These are phyloP conservation scores for Codiaeum variegatum DNA, from an alignment of 441 rosid genomes.

Conservation along the genomic window DNA sequence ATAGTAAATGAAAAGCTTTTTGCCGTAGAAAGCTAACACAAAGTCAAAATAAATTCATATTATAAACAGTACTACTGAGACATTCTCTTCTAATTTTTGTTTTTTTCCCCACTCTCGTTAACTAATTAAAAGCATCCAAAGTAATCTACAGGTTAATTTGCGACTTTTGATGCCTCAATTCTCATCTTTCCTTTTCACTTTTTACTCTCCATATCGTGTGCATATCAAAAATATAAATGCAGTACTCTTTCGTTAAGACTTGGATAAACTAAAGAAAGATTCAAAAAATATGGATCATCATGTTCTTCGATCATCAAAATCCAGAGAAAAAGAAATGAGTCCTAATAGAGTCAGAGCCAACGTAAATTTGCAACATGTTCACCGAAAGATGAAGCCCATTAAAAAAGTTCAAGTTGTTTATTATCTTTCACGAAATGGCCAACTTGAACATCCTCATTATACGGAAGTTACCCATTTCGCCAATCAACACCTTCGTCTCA, in stretches of 20 bases:
- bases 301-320: slow-evolving; percentile 27
- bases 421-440: slow-evolving; percentile 83
- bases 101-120: too few relatives aligned
- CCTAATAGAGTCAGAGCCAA: slow-evolving; percentile 45
- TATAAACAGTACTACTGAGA: slow-evolving; percentile 6
- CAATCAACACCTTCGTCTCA: slow-evolving; percentile 72
- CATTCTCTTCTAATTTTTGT: slow-evolving; percentile 9
- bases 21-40: background rate
- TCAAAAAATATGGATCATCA: slow-evolving; percentile 20
- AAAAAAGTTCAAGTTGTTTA: slow-evolving; percentile 72
- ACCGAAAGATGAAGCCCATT: slow-evolving; percentile 31
- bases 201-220: background rate
- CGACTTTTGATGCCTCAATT: slow-evolving; percentile 1
- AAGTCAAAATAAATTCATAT: slow-evolving; percentile 16
- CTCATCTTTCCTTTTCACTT: slow-evolving; percentile 8
- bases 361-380: slow-evolving; percentile 19
- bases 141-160: background rate
- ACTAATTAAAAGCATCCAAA: slow-evolving; percentile 16
- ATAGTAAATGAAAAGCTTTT: background rate
- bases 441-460: slow-evolving; percentile 88
- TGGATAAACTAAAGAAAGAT: background rate
- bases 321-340: slow-evolving; percentile 31
- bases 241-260: too few relatives aligned
- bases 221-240: background rate
- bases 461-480: slow-evolving; percentile 64